These are phyloP conservation scores for Lomentospora prolificans DNA, from an alignment of 2,329 filamentous ascomycete species.

Conservation along the genomic window DNA sequence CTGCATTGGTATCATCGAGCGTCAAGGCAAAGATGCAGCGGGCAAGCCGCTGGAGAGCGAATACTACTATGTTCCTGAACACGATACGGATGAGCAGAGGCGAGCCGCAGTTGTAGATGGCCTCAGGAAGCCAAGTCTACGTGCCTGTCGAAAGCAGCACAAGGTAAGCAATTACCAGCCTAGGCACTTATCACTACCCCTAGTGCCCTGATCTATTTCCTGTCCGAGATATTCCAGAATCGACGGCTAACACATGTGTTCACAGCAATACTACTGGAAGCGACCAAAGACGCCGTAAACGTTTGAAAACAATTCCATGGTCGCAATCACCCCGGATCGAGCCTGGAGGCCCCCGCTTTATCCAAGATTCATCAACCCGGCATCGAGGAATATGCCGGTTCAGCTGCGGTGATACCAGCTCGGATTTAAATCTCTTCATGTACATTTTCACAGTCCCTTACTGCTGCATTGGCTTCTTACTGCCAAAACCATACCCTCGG, in stretches of 20 bases:
- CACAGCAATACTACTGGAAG: constrained; percentile 63
- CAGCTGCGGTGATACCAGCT: too few species aligned
- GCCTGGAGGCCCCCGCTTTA: neutral
- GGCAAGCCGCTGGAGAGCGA: constrained; percentile 91
- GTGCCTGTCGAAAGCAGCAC: constrained; percentile 88
- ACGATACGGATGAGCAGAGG: constrained; percentile 69
- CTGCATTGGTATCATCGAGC: constrained; percentile 79
- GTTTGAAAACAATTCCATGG: neutral
- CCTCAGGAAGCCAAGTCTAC: constrained; percentile 77
- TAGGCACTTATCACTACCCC: neutral
- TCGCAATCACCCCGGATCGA: neutral
- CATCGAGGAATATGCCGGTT: too few species aligned
- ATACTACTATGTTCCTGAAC: constrained; percentile 90
- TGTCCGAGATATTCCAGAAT: neutral
- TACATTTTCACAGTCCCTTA: neutral
- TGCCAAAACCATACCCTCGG: neutral
- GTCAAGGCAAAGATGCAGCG: constrained; percentile 91
- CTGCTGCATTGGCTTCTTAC: neutral
- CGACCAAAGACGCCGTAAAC: constrained; percentile 47
- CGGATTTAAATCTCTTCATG: neutral
- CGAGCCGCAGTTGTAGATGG: constrained; percentile 76
- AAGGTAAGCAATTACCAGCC: constrained; percentile 58
- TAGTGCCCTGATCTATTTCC: neutral
- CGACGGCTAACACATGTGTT: neutral
- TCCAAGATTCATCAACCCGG: too few species aligned